Evolutionary conservation across 2,329 filamentous ascomycete species (phyloP).

Genomic region (Ophiognomonia clavigignenti-juglandacearum): DNA sequence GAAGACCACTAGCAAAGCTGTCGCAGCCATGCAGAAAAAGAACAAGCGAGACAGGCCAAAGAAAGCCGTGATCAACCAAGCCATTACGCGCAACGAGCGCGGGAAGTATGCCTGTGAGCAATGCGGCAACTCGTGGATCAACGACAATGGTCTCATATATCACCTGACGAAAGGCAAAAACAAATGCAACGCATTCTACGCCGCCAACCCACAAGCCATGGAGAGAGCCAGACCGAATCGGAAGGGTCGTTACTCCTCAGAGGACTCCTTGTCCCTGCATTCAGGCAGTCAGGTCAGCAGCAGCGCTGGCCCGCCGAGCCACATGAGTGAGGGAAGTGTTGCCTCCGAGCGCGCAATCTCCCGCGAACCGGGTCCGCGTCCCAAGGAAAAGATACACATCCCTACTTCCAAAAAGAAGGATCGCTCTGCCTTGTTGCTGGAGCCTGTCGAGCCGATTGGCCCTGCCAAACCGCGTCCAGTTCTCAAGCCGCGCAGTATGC

Average conservation of each 20-base stretch:
- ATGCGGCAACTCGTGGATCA: conserved; percentile 53
- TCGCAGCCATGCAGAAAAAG: too few species aligned
- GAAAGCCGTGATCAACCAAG: too few species aligned
- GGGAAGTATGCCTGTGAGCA: conserved; percentile 37
- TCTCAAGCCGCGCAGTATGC: conserved; percentile 8
- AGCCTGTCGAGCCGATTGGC: not conserved
- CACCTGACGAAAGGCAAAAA: conserved; percentile 51
- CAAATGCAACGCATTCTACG: conserved; percentile 46
- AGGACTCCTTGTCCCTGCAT: not conserved
- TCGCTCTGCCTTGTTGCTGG: not conserved
- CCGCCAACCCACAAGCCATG: conserved; percentile 23
- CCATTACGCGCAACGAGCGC: not conserved
- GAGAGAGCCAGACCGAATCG: conserved; percentile 12
- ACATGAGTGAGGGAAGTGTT: not conserved
- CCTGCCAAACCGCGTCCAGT: conserved; percentile 8
- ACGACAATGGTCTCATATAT: conserved; percentile 53
- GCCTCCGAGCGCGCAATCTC: too few species aligned
- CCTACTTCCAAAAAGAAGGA: not conserved
- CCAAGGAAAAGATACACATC: not conserved
- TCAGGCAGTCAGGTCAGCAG: not conserved
- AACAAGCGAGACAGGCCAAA: too few species aligned
- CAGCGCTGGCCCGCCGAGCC: not conserved
- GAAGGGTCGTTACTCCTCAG: not conserved
- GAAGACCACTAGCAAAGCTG: too few species aligned
- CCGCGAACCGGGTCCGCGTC: not conserved